Base-by-base conservation (phyloP, 768 basidiomycete species). In the Pleurotus giganteus region DNA sequence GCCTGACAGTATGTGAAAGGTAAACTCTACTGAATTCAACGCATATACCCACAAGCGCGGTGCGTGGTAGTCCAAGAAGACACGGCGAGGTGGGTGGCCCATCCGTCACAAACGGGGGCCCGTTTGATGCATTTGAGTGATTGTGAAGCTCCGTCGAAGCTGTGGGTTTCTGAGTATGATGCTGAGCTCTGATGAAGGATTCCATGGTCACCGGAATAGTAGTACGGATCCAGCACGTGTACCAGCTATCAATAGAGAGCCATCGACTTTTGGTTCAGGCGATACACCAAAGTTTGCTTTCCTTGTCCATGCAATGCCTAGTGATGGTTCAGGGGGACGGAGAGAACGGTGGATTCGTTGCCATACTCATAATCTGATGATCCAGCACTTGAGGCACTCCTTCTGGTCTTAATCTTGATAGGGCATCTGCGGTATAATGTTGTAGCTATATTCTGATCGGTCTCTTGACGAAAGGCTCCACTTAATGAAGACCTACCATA, bases 221-320 rank as follows among this genome's bases (percentile, higher is more conserved):
- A 74, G 63, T 17, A 91, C 64, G 36, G 74, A 73, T 15, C 91
- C 91, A 0, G 82, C 86, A 21, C 89, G 75, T 59, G 71, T 88
- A 2, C 89, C 91, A 3, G 82, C 67, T n/a, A 87, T 76, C 3
- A 93, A 77, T 0, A 91, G 66, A 2, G 90, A 91, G 2, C 76
- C 80, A 56, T 89, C 81, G 3, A 79, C 46, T 21, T 65, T 47
- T 0, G 81, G 80, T 7, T 72, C 64, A 2, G 88, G 86, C 11
- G 59, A 62, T 8, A 79, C 57, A 9, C 74, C 75, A 68, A 88
- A 88, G 54, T 82, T 69, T 1, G 81, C 73, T 64, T 86, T 84
- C 26, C 66, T 58, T 3, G 89, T 85, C 90, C 90, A 93, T 12
- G 76, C 71, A 28, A 89, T 79, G 62, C 85, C 89, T 91, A 60